Conservation (phyloP, 202 grass and related monocot genomes). For the Dendrocalamus latiflorus region DNA sequence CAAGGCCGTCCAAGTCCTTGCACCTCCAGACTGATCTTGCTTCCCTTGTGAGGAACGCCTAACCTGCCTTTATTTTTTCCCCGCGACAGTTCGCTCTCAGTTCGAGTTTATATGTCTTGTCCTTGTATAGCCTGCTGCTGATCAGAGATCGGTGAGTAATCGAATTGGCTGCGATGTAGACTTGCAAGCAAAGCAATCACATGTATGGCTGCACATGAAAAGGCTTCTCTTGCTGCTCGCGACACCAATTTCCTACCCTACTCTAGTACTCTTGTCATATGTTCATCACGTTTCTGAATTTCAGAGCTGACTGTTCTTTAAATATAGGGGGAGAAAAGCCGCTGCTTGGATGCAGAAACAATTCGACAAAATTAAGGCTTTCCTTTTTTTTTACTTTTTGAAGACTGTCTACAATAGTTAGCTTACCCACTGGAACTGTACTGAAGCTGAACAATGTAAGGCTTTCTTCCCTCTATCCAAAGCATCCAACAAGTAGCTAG, state of each 20-base stretch:
- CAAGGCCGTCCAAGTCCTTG: neutral
- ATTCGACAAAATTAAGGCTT: no score
- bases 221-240: neutral
- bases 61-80: neutral
- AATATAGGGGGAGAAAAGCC: neutral
- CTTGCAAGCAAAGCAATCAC: neutral
- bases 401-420: neutral
- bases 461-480: neutral
- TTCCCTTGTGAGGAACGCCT: neutral
- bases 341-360: neutral
- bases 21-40: no score
- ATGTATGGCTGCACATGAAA: neutral
- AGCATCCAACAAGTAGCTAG: neutral
- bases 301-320: neutral
- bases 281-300: neutral
- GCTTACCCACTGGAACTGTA: neutral
- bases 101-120: neutral
- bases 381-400: no score
- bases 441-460: neutral
- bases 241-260: neutral
- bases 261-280: neutral
- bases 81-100: neutral
- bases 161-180: neutral
- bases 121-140: no score
- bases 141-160: neutral